Evolutionary conservation across 306 rosid genomes (phyloP).

Genomic region (Cucurbita pepo): DNA sequence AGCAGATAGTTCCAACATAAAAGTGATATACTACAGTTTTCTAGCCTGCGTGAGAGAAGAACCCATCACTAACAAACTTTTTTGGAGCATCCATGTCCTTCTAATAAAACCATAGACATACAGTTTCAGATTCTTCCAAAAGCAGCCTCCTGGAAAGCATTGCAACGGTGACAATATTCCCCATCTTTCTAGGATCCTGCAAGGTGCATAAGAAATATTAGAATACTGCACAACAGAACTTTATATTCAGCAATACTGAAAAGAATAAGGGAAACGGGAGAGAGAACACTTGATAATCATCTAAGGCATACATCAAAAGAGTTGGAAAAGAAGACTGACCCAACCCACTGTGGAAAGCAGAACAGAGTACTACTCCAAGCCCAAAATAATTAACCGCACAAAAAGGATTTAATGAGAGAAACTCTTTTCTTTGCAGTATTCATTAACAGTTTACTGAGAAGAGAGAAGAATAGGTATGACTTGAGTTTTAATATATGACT

Average conservation of each 20-base stretch:
- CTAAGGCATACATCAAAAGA: not conserved
- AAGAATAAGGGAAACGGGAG: not conserved
- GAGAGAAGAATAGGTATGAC: not conserved
- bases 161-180: conserved; percentile 67
- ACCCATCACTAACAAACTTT: not conserved
- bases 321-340: not conserved
- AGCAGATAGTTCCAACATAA: not conserved
- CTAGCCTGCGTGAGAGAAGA: not conserved
- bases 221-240: not conserved
- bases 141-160: conserved; percentile 93
- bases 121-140: conserved; percentile 75
- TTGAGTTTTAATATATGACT: not conserved
- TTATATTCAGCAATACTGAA: not conserved
- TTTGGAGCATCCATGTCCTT: not conserved
- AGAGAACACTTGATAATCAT: not conserved
- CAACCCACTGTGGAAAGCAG: not conserved
- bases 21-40: not conserved
- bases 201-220: conserved; percentile 10
- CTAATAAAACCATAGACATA: conserved; percentile 16
- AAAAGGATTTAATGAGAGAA: not conserved
- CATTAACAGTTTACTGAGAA: not conserved
- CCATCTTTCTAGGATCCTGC: conserved; percentile 64
- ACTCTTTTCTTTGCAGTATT: not conserved
- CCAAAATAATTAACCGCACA: not conserved
- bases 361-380: not conserved